Conservation (phyloP, 441 rosid species). For the Brassica balearica region DNA sequence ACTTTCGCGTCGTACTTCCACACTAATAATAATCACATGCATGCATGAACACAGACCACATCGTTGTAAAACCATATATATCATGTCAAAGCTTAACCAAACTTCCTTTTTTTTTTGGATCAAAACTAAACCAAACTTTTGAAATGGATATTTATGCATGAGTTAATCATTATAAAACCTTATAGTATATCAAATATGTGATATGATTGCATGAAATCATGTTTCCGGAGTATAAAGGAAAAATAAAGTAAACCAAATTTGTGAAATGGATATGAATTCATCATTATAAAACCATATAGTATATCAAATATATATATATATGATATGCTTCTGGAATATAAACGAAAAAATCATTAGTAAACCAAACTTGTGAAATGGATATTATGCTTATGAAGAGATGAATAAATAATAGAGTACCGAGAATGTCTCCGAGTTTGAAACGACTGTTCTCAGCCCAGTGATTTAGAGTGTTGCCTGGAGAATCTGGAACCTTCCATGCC, state of each 20-base stretch:
- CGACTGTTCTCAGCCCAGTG: constrained; percentile 53
- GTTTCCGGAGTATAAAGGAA: neutral
- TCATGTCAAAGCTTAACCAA: neutral
- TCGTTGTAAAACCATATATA: neutral
- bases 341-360: neutral
- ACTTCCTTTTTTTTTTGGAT: no score
- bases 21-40: constrained; percentile 40
- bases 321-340: neutral
- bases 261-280: neutral
- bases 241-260: neutral
- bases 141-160: neutral
- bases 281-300: neutral
- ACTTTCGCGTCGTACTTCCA: constrained; percentile 53
- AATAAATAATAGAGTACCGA: constrained; percentile 42
- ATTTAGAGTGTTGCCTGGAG: constrained; percentile 46
- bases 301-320: neutral
- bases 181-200: neutral
- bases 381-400: constrained; percentile 1
- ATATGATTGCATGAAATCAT: neutral
- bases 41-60: constrained; percentile 12
- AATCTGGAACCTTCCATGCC: constrained; percentile 55
- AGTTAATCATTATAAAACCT: neutral
- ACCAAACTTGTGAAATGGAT: neutral
- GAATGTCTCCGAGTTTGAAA: constrained; percentile 56
- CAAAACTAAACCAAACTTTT: neutral